Conservation (phyloP, 2,329 filamentous ascomycete genomes). For the Verticillium klebahnii region DNA sequence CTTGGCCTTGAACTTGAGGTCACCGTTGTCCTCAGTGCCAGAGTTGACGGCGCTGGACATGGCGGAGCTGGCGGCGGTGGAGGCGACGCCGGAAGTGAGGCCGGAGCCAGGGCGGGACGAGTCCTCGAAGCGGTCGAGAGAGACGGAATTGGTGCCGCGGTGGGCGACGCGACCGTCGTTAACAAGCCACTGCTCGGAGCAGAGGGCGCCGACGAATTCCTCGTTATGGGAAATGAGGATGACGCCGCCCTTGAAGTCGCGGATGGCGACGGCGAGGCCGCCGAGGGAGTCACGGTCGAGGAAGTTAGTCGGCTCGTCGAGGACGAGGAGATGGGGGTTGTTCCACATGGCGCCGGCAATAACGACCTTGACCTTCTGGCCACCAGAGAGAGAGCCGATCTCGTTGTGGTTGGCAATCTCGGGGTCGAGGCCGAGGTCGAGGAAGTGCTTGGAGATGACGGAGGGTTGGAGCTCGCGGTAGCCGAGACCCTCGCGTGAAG, state of each 20-base stretch:
- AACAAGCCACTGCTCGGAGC: constrained; percentile 95
- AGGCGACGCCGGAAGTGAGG: constrained; percentile 54
- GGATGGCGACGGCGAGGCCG: constrained; percentile 93
- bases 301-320: constrained; percentile 99
- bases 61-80: constrained; percentile 49
- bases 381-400: constrained; percentile 91
- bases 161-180: constrained; percentile 81
- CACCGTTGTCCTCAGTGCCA: constrained; percentile 74
- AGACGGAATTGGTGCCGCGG: constrained; percentile 71
- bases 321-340: constrained; percentile 93
- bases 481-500: constrained; percentile 95
- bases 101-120: constrained; percentile 54
- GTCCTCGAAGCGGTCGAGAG: constrained; percentile 84
- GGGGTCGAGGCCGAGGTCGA: constrained; percentile 91
- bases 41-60: constrained; percentile 66
- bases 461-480: constrained; percentile 91
- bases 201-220: constrained; percentile 93
- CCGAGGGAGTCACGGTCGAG: constrained; percentile 96
- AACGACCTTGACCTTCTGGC: constrained; percentile 98
- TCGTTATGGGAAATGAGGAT: constrained; percentile 99
- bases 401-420: constrained; percentile 99
- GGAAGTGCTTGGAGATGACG: constrained; percentile 96
- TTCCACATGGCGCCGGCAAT: constrained; percentile 97
- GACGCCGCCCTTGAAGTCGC: constrained; percentile 96
- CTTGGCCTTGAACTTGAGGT: constrained; percentile 79